phyloP scores from a whole-genome alignment of 257 asterid species.

The Agastache rugosa region DNA sequence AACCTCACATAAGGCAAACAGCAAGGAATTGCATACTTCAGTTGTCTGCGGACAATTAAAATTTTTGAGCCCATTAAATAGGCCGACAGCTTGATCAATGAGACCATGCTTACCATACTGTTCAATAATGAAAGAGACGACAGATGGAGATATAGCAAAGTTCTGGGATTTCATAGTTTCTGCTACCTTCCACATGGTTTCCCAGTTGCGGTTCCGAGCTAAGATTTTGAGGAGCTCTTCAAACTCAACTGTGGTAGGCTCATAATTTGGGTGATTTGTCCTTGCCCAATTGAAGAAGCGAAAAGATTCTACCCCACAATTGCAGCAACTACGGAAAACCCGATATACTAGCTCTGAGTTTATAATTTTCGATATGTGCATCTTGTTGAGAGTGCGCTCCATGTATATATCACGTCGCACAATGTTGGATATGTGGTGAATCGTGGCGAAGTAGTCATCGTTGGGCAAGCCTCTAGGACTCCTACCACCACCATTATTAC shows the following conservation, averaged over 20 bases:
- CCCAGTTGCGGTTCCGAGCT: conserved; percentile 82
- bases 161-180: conserved; percentile 75
- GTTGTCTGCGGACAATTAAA: conserved; percentile 77
- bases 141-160: conserved; percentile 69
- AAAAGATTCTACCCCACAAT: conserved; percentile 76
- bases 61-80: conserved; percentile 78
- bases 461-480: conserved; percentile 53
- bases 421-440: conserved; percentile 92
- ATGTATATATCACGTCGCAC: conserved; percentile 87
- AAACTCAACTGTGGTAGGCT: conserved; percentile 88
- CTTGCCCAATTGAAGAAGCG: conserved; percentile 99
- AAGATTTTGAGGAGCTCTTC: conserved; percentile 89
- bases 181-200: conserved; percentile 98
- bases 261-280: conserved; percentile 81
- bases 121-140: conserved; percentile 82
- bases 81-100: conserved; percentile 84
- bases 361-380: conserved; percentile 69
- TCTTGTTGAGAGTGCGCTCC: conserved; percentile 93
- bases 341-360: conserved; percentile 90
- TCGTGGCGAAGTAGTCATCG: conserved; percentile 88
- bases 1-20: conserved; percentile 86
- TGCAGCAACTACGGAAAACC: conserved; percentile 81
- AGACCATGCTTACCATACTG: conserved; percentile 89
- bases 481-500: conserved; percentile 35
- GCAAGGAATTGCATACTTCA: conserved; percentile 84